These are phyloP conservation scores for Celoporthe dispersa DNA, from an alignment of 2,329 filamentous ascomycete species.

Conservation along the genomic window DNA sequence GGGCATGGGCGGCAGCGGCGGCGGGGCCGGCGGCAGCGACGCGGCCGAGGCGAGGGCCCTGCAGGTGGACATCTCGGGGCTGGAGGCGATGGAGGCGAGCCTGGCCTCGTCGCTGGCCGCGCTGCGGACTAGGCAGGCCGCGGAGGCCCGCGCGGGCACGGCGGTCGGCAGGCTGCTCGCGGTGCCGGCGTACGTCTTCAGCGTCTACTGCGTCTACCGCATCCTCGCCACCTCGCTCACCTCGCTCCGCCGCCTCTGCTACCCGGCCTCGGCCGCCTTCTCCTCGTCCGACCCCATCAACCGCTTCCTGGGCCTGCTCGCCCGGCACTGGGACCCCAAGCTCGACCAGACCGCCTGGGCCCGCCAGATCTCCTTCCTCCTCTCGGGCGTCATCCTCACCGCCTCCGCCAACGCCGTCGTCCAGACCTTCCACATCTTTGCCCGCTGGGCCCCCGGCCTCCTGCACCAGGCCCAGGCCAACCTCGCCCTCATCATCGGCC, in stretches of 20 bases:
- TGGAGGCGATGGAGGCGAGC: slow-evolving; percentile 78
- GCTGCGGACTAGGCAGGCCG: slow-evolving; percentile 65
- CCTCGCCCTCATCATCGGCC: slow-evolving; percentile 76
- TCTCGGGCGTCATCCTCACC: slow-evolving; percentile 81
- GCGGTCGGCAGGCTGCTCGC: slow-evolving; percentile 67
- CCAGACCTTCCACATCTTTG: slow-evolving; percentile 84
- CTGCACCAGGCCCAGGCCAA: slow-evolving; percentile 77
- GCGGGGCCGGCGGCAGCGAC: slow-evolving; percentile 59
- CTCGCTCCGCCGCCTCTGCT: slow-evolving; percentile 63
- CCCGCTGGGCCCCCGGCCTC: slow-evolving; percentile 73
- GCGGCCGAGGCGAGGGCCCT: slow-evolving; percentile 64
- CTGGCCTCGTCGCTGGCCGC: slow-evolving; percentile 68
- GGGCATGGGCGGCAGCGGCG: slow-evolving; percentile 67
- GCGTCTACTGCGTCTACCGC: slow-evolving; percentile 83
- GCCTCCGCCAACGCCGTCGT: slow-evolving; percentile 81
- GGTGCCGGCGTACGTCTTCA: slow-evolving; percentile 69
- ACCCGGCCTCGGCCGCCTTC: slow-evolving; percentile 54
- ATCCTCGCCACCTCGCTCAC: slow-evolving; percentile 74
- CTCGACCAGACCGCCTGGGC: slow-evolving; percentile 84
- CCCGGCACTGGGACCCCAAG: slow-evolving; percentile 81
- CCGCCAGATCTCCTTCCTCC: slow-evolving; percentile 80
- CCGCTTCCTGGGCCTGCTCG: slow-evolving; percentile 77
- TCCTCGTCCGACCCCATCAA: slow-evolving; percentile 81
- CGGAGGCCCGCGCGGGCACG: slow-evolving; percentile 70
- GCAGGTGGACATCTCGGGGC: slow-evolving; percentile 75